Percentiles rank a stretch among this genome's conserved stretches.
Conservation (phyloP, 495 filamentous ascomycete genomes). For the Cudoniella acicularis region DNA sequence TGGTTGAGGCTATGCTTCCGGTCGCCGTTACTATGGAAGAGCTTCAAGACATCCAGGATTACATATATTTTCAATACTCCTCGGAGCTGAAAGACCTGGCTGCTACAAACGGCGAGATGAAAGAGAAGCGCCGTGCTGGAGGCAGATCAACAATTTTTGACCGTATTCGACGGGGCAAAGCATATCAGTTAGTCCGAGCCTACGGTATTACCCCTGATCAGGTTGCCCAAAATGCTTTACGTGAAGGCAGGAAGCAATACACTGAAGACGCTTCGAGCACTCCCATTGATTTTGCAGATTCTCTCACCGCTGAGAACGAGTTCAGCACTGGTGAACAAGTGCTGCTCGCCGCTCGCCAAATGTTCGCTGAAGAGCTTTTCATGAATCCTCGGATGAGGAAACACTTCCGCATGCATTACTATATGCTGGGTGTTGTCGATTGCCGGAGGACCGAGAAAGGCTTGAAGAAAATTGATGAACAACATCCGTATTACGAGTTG, state of each 20-base stretch:
- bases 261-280: constrained; percentile 73
- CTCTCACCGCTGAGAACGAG: constrained; percentile 62
- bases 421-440: constrained; percentile 75
- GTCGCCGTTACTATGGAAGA: constrained; percentile 82
- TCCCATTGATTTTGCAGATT: constrained; percentile 84
- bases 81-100: constrained; percentile 73
- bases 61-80: constrained; percentile 92
- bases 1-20: constrained; percentile 76
- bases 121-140: constrained; percentile 74
- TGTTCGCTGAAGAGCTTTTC: constrained; percentile 89
- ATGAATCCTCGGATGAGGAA: constrained; percentile 88
- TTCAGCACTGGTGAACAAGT: constrained; percentile 75
- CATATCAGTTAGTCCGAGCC: constrained; percentile 78
- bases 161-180: constrained; percentile 70
- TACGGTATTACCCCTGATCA: constrained; percentile 88
- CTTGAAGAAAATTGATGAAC: constrained; percentile 87
- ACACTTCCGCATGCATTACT: constrained; percentile 75
- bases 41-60: constrained; percentile 93
- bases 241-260: constrained; percentile 70
- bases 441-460: constrained; percentile 92
- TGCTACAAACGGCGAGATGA: constrained; percentile 51
- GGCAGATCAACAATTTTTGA: constrained; percentile 72
- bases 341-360: constrained; percentile 70
- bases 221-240: constrained; percentile 78
- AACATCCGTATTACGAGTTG: constrained; percentile 95